A percentile compares a stretch with the other conserved stretches of the same genome.
Conservation (phyloP, 2,329 filamentous ascomycete species). For the Dothistroma pini region DNA sequence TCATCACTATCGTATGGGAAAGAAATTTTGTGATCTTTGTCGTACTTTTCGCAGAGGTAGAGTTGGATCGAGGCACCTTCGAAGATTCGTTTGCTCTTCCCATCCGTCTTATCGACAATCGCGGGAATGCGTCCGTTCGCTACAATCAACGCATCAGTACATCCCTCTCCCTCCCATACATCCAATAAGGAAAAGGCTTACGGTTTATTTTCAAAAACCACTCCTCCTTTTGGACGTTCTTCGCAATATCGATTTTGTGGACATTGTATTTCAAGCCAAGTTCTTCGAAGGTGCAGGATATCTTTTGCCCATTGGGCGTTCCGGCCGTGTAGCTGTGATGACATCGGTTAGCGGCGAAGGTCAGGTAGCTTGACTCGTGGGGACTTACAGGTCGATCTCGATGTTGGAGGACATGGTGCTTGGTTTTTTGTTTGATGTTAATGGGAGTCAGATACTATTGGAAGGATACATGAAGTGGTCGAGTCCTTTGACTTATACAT, state of each 20-base stretch:
- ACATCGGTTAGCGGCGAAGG: background rate
- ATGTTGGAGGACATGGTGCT: background rate
- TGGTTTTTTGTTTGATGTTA: background rate
- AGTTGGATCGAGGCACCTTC: conserved; percentile 47
- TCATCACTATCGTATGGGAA: conserved; percentile 33
- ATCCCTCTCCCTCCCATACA: no score
- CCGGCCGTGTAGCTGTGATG: conserved; percentile 28
- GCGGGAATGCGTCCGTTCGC: conserved; percentile 50
- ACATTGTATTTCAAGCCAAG: conserved; percentile 32
- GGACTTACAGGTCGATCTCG: conserved; percentile 6
- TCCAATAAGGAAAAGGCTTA: conserved; percentile 8
- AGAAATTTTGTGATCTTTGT: conserved; percentile 36
- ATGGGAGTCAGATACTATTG: background rate
- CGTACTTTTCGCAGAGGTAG: conserved; percentile 46
- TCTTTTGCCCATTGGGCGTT: conserved; percentile 36
- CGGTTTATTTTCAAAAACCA: conserved; percentile 48
- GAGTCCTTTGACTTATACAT: background rate
- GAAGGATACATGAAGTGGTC: background rate
- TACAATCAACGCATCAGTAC: conserved; percentile 5
- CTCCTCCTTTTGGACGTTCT: conserved; percentile 43
- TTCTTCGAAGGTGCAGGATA: conserved; percentile 34
- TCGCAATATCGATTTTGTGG: conserved; percentile 42
- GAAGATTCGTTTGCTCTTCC: conserved; percentile 35
- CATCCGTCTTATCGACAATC: conserved; percentile 39
- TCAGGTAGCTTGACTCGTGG: background rate